Conservation (phyloP, 768 basidiomycete genomes). For the Russula emetica region DNA sequence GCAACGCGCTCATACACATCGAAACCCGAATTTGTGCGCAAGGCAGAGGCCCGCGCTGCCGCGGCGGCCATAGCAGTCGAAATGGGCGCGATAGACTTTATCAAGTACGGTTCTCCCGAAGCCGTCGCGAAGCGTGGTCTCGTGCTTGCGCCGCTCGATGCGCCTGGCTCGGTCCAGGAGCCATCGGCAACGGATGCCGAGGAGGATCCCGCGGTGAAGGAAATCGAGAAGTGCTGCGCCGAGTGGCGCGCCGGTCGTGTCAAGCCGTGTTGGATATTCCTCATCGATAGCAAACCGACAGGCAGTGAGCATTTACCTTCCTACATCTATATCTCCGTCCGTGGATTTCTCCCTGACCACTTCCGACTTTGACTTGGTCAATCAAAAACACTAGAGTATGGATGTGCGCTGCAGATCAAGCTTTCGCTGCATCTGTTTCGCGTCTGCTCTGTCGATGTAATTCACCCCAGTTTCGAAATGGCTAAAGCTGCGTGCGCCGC, state of each 20-base stretch:
- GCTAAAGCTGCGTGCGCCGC: slow-evolving; percentile 55
- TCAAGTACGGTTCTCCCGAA: slow-evolving; percentile 43
- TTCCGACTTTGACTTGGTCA: not conserved
- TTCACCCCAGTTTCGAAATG: slow-evolving; percentile 38
- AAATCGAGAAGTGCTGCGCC: slow-evolving; percentile 52
- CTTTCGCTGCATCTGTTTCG: slow-evolving; percentile 48
- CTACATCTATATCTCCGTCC: not conserved
- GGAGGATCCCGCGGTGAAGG: slow-evolving; percentile 33
- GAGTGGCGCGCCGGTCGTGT: slow-evolving; percentile 53
- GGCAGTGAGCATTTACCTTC: slow-evolving; percentile 35
- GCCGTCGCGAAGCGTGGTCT: slow-evolving; percentile 36
- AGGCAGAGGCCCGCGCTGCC: slow-evolving; percentile 51
- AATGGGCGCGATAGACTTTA: slow-evolving; percentile 59
- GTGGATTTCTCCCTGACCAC: not conserved
- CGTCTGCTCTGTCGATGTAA: slow-evolving; percentile 49
- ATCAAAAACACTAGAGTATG: slow-evolving; percentile 33
- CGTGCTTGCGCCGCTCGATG: slow-evolving; percentile 34
- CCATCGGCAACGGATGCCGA: slow-evolving; percentile 9
- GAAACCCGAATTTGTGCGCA: slow-evolving; percentile 41
- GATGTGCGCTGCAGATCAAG: slow-evolving; percentile 54
- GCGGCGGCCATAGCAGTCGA: slow-evolving; percentile 53
- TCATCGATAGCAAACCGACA: slow-evolving; percentile 44
- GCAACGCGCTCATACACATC: slow-evolving; percentile 51
- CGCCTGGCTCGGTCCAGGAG: slow-evolving; percentile 16
- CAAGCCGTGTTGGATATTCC: slow-evolving; percentile 50